These are phyloP conservation scores for Alnus rubra DNA, from an alignment of 306 rosid species.

Conservation along the genomic window DNA sequence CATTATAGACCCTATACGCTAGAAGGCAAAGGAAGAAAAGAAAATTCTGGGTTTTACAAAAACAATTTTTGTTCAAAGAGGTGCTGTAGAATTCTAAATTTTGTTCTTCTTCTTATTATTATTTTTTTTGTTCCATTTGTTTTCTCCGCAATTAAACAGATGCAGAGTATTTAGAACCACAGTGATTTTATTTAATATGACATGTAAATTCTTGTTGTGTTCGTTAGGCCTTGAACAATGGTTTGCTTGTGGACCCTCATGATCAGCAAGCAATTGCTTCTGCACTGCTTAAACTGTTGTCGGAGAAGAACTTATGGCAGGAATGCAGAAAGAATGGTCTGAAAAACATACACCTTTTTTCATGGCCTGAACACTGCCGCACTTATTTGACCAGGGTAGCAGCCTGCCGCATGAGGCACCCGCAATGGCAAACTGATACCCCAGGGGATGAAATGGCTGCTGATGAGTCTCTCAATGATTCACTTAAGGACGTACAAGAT, in stretches of 20 bases:
- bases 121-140: background rate
- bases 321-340: conserved; percentile 71
- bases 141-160: background rate
- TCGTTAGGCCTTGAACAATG: conserved; percentile 58
- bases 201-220: conserved; percentile 15
- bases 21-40: conserved; percentile 12
- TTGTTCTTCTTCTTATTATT: background rate
- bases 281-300: conserved; percentile 63
- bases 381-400: conserved; percentile 71
- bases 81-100: conserved; percentile 12
- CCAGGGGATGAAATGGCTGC: conserved; percentile 53
- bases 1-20: background rate
- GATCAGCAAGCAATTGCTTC: conserved; percentile 60
- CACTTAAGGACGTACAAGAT: conserved; percentile 70
- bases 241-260: conserved; percentile 76
- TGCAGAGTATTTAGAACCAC: background rate
- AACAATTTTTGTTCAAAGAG: background rate
- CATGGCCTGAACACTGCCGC: conserved; percentile 79
- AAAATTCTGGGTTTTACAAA: background rate
- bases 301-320: conserved; percentile 63
- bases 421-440: conserved; percentile 70
- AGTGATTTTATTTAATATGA: background rate
- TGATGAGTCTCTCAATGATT: conserved; percentile 61
- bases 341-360: conserved; percentile 67
- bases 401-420: conserved; percentile 73